Conservation (phyloP, 2,329 filamentous ascomycete species). For the Leptographium galeiforme region DNA sequence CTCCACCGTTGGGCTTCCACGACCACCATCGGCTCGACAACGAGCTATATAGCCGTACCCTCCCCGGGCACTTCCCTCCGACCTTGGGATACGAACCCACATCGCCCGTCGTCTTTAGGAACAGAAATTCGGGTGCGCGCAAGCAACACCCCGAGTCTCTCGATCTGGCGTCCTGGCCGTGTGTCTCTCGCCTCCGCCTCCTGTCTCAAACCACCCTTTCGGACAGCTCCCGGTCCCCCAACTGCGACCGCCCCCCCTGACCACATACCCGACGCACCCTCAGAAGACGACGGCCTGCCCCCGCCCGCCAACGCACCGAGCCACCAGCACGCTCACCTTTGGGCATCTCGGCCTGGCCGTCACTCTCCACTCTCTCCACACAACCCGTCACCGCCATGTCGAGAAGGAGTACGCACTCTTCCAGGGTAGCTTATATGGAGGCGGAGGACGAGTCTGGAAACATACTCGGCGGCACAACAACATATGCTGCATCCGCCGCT, state of each 20-base stretch:
- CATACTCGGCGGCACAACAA: slow-evolving; percentile 17
- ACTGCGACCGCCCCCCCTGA: not conserved
- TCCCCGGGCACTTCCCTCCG: not conserved
- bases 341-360: not conserved
- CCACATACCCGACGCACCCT: not conserved
- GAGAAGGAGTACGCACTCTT: slow-evolving; percentile 14
- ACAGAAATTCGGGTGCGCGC: no score
- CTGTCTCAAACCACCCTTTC: no score
- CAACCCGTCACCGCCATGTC: slow-evolving; percentile 23
- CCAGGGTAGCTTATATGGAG: slow-evolving; percentile 31
- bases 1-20: not conserved
- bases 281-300: not conserved
- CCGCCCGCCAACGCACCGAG: not conserved
- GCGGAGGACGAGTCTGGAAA: slow-evolving; percentile 37
- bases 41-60: not conserved
- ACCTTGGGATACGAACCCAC: no score
- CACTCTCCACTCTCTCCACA: not conserved
- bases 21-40: not conserved
- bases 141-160: no score
- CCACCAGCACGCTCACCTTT: not conserved
- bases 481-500: slow-evolving; percentile 35
- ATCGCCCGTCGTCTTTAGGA: no score
- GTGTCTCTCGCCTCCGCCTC: not conserved
- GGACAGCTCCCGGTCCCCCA: not conserved
- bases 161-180: no score